Base-by-base conservation (phyloP, 2,329 filamentous ascomycete species). In the Ophioceras dolichostomum region DNA sequence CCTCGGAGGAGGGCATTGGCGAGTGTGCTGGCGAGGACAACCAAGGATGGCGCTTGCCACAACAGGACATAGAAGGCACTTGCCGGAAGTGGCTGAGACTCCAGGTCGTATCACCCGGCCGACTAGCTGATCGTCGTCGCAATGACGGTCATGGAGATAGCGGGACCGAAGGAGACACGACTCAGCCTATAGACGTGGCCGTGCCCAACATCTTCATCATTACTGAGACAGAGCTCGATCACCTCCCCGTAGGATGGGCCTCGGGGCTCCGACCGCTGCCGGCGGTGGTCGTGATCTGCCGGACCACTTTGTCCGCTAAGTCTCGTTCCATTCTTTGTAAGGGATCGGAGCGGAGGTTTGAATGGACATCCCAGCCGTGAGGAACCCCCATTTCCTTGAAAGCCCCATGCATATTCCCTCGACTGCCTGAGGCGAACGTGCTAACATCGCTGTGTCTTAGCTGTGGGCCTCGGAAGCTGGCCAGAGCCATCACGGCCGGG, bases 391-490 rank as follows among this genome's bases (percentile, higher is more conserved):
- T 12, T 26, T 26, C 22, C 12, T 12, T 12, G 8, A 26, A 8
- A 26, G 8, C 22, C 7, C 12, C 22, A 26, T 12, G 7, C 12
- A 26, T 26, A 26, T 26, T 26, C 22, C 22, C 22, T 26, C 12
- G n/a, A n/a, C n/a, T n/a, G n/a, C n/a, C n/a, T n/a, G 29, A 26
- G 26, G 26, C 19, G 24, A 30, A 29, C 20, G 34, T 24, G 30
- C 30, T 38, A 38, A 29, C 22, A 8, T 39, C 22, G 22, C 5
- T 34, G 9, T 21, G 5, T 17, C 22, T 13, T 12, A 39, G 37
- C n/a, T 39, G 37, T 21, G 43, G 43, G 18, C 43, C 43, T 30
- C 36, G 36, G 19, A 41, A 42, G 27, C 34, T 44, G 9, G 43
- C 43, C n/a, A 41, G 38, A 20, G 39, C 39, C 10, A n/a, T 44